A percentile compares a stretch with the other conserved stretches of the same genome.
These are phyloP conservation scores for Prunus salicina DNA, from an alignment of 306 rosid genomes.

Conservation along the genomic window DNA sequence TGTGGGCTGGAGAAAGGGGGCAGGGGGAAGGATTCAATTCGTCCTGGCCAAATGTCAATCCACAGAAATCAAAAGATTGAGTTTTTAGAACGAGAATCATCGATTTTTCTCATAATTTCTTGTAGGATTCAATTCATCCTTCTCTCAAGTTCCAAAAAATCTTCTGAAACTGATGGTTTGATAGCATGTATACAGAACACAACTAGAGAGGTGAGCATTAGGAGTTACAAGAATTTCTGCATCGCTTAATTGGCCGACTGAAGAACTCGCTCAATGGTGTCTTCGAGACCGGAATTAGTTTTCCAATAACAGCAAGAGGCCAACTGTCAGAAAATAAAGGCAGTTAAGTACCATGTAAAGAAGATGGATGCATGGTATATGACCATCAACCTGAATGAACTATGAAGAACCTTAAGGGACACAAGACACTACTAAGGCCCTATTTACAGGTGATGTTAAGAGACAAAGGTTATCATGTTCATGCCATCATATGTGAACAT, in stretches of 20 bases:
- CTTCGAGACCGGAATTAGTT: constrained; percentile 75
- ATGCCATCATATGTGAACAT: too few species aligned
- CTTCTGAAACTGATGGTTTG: background rate
- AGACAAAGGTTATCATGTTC: too few species aligned
- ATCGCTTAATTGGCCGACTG: constrained; percentile 29
- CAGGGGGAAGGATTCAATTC: background rate
- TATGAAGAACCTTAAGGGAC: too few species aligned
- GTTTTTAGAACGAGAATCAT: background rate
- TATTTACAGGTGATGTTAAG: too few species aligned
- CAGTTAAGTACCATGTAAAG: background rate
- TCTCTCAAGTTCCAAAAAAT: background rate
- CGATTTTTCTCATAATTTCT: background rate
- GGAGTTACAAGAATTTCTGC: constrained; percentile 19
- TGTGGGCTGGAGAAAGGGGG: background rate
- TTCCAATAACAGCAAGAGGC: constrained; percentile 83
- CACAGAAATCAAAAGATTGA: background rate
- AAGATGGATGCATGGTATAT: background rate
- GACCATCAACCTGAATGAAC: too few species aligned
- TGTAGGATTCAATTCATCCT: background rate
- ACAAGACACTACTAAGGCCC: too few species aligned
- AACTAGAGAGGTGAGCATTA: background rate
- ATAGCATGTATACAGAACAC: background rate
- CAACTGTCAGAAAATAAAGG: constrained; percentile 50
- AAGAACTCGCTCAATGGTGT: constrained; percentile 51
- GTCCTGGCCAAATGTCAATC: background rate